Percentiles rank a stretch among this genome's conserved stretches.
These are phyloP conservation scores for Saturnispora ahearnii DNA, from an alignment of 805 yeast species.

Conservation along the genomic window DNA sequence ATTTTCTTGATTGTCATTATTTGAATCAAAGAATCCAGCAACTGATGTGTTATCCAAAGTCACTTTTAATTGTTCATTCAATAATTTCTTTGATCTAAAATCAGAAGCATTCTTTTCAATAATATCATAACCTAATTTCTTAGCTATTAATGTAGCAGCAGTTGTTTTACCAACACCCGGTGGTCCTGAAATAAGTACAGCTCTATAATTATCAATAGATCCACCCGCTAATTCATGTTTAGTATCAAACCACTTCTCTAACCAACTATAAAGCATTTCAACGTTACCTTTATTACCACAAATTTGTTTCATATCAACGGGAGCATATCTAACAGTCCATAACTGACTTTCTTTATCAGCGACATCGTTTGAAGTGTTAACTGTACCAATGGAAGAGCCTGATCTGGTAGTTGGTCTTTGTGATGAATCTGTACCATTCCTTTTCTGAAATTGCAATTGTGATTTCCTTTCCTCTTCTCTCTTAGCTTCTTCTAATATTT, in stretches of 20 bases:
- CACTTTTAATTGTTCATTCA: conserved; percentile 59
- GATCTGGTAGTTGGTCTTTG: neutral
- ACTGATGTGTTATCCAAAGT: conserved; percentile 77
- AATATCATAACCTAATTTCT: conserved; percentile 60
- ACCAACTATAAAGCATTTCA: conserved; percentile 61
- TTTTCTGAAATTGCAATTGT: conserved; percentile 19
- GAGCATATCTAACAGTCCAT: conserved; percentile 95
- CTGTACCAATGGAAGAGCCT: neutral
- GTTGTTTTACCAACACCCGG: conserved; percentile 84
- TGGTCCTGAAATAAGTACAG: conserved; percentile 80
- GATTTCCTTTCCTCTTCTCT: conserved; percentile 22
- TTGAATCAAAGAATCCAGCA: conserved; percentile 54
- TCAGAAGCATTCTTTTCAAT: conserved; percentile 82
- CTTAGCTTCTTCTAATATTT: conserved; percentile 40
- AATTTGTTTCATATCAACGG: conserved; percentile 60
- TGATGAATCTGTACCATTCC: conserved; percentile 6
- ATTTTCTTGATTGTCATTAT: conserved; percentile 14
- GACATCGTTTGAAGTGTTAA: conserved; percentile 17
- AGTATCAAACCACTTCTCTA: conserved; percentile 61
- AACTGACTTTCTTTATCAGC: conserved; percentile 34
- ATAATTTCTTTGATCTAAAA: conserved; percentile 72
- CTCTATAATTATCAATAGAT: conserved; percentile 63
- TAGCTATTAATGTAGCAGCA: conserved; percentile 69
- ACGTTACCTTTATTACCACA: conserved; percentile 87
- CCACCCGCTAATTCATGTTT: conserved; percentile 43